phyloP scores from a whole-genome alignment of 306 rosid genomes.

The Abrus precatorius region DNA sequence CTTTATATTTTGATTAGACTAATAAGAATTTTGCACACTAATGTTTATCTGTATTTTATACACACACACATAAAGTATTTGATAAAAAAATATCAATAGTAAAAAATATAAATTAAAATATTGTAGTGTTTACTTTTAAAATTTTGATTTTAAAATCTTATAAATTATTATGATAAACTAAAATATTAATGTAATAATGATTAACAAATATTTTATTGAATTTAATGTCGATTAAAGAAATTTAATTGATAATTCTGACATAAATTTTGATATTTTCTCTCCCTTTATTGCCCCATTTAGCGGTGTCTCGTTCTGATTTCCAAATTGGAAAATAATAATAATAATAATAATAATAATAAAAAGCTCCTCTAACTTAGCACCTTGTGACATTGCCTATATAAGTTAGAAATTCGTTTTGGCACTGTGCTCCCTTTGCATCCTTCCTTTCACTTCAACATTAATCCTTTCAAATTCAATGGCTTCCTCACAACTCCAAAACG shows the following conservation, averaged over 20 bases:
- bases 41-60: too few species aligned
- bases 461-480: slow-evolving; percentile 32
- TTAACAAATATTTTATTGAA: background rate
- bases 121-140: too few species aligned
- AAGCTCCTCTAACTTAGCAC: background rate
- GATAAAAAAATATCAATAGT: background rate
- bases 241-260: too few species aligned
- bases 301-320: too few species aligned
- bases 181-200: background rate
- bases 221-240: background rate
- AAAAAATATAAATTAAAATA: background rate
- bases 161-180: background rate
- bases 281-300: too few species aligned
- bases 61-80: background rate
- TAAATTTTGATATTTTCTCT: too few species aligned
- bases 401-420: background rate
- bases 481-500: background rate
- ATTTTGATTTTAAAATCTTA: background rate
- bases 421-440: too few species aligned
- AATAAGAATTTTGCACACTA: background rate
- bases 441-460: too few species aligned
- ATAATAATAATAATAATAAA: too few species aligned
- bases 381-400: background rate
- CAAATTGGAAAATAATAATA: too few species aligned
- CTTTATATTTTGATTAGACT: background rate